phyloP scores from a whole-genome alignment of 2,329 filamentous ascomycete genomes.

The Alternaria brassicicola region DNA sequence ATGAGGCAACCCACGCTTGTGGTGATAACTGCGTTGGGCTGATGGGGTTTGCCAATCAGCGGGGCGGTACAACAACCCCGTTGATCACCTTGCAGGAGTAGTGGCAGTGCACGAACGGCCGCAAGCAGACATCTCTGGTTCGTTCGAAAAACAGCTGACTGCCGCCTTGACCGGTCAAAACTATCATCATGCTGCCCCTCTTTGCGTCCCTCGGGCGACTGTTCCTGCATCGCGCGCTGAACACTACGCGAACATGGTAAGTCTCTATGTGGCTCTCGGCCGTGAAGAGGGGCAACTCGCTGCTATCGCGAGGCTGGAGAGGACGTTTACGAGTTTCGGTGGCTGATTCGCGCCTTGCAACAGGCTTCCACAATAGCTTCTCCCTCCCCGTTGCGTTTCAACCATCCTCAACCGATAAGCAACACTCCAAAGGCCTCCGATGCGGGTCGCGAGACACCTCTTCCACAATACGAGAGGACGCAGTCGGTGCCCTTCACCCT shows the following conservation, averaged over 20 bases:
- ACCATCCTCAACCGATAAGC: slow-evolving; percentile 2
- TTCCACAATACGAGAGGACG: slow-evolving; percentile 37
- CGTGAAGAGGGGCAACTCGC: neutral
- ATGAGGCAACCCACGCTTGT: slow-evolving; percentile 2
- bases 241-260: slow-evolving; percentile 28
- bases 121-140: slow-evolving; percentile 7
- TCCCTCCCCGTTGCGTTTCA: slow-evolving; percentile 24
- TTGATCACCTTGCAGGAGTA: slow-evolving; percentile 10
- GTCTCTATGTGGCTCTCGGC: slow-evolving; percentile 1
- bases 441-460: slow-evolving; percentile 32
- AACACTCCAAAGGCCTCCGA: slow-evolving; percentile 24
- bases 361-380: slow-evolving; percentile 34
- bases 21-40: slow-evolving; percentile 3
- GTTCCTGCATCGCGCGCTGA: slow-evolving; percentile 13
- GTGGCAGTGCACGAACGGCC: slow-evolving; percentile 22
- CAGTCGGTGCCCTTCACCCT: slow-evolving; percentile 37
- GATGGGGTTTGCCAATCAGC: slow-evolving; percentile 9
- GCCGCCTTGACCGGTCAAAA: slow-evolving; percentile 32
- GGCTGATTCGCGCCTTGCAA: slow-evolving; percentile 10
- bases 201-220: slow-evolving; percentile 21
- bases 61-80: slow-evolving; percentile 11
- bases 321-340: neutral
- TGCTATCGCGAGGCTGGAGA: slow-evolving; percentile 13
- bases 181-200: slow-evolving; percentile 11
- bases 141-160: slow-evolving; percentile 12